Evolutionary conservation across 805 yeast species (phyloP).

Genomic region (Torulaspora maleeae): DNA sequence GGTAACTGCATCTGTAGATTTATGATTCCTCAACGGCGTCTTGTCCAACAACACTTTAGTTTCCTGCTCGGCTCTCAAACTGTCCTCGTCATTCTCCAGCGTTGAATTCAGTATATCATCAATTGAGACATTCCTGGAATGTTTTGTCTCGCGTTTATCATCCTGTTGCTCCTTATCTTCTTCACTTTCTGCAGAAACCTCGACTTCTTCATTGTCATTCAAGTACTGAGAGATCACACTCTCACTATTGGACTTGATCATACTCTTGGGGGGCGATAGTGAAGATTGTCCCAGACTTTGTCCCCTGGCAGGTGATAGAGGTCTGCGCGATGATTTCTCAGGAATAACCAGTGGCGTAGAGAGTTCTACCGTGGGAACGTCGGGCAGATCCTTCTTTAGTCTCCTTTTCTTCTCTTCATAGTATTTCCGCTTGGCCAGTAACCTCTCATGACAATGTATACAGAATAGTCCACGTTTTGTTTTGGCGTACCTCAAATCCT

Average conservation of each 20-base stretch:
- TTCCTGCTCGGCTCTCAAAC: not conserved
- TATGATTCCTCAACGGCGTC: slow-evolving; percentile 25
- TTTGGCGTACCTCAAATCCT: slow-evolving; percentile 84
- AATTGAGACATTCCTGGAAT: slow-evolving; percentile 20
- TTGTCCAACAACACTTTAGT: slow-evolving; percentile 14
- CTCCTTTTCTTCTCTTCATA: slow-evolving; percentile 33
- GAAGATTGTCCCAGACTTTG: slow-evolving; percentile 1
- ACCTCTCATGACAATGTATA: slow-evolving; percentile 82
- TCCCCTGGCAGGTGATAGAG: slow-evolving; percentile 19
- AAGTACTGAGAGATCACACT: slow-evolving; percentile 27
- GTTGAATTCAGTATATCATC: slow-evolving; percentile 27
- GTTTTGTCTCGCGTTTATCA: slow-evolving; percentile 3
- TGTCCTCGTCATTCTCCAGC: slow-evolving; percentile 9
- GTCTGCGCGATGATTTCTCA: slow-evolving; percentile 22
- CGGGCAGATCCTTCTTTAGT: slow-evolving; percentile 26
- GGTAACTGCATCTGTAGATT: slow-evolving; percentile 10
- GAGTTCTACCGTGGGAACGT: slow-evolving; percentile 11
- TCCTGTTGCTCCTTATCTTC: not conserved
- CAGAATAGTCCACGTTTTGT: slow-evolving; percentile 91
- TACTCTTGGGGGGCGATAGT: slow-evolving; percentile 2
- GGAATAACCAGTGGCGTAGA: slow-evolving; percentile 15
- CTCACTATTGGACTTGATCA: slow-evolving; percentile 17
- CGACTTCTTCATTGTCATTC: slow-evolving; percentile 16
- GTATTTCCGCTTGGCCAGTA: slow-evolving; percentile 68
- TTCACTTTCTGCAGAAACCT: slow-evolving; percentile 1